These are phyloP conservation scores for Nakazawaea peltata DNA, from an alignment of 805 yeast genomes.

Conservation along the genomic window DNA sequence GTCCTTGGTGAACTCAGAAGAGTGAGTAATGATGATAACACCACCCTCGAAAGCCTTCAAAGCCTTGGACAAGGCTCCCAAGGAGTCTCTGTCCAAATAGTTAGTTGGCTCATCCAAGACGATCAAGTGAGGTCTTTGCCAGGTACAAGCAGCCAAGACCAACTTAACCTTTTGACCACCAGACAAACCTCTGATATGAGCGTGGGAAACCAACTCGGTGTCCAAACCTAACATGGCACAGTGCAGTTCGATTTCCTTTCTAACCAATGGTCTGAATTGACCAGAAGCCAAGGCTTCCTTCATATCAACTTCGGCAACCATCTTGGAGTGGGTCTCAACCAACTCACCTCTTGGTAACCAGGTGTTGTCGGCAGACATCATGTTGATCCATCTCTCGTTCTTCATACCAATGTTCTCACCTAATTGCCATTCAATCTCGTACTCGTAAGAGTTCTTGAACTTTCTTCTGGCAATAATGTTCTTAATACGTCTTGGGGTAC, in stretches of 20 bases:
- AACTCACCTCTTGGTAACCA: conserved; percentile 99
- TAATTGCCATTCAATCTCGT: conserved; percentile 93
- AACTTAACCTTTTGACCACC: conserved; percentile 99
- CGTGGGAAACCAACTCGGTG: conserved; percentile 98
- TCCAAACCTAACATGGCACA: conserved; percentile 98
- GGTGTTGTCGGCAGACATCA: conserved; percentile 99
- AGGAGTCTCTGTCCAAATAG: conserved; percentile 98
- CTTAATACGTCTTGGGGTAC: conserved; percentile 94
- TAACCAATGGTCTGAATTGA: conserved; percentile 99
- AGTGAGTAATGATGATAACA: conserved; percentile 98
- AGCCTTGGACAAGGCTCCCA: conserved; percentile 99
- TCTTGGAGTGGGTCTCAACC: conserved; percentile 94
- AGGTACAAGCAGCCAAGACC: conserved; percentile 99
- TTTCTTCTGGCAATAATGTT: conserved; percentile 96
- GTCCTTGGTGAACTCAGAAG: conserved; percentile 99
- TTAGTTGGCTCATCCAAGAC: conserved; percentile 99
- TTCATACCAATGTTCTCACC: conserved; percentile 99
- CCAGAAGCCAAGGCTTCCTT: conserved; percentile 99
- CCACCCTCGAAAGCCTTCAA: conserved; percentile 99
- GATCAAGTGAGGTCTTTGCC: conserved; percentile 99
- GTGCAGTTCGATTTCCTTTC: conserved; percentile 99
- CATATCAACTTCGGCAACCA: conserved; percentile 99
- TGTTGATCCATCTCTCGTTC: conserved; percentile 98
- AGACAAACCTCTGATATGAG: conserved; percentile 99
- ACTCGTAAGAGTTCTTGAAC: conserved; percentile 99